phyloP scores from a whole-genome alignment of 2,329 filamentous ascomycete species.

The Stachybotrys chartarum region DNA sequence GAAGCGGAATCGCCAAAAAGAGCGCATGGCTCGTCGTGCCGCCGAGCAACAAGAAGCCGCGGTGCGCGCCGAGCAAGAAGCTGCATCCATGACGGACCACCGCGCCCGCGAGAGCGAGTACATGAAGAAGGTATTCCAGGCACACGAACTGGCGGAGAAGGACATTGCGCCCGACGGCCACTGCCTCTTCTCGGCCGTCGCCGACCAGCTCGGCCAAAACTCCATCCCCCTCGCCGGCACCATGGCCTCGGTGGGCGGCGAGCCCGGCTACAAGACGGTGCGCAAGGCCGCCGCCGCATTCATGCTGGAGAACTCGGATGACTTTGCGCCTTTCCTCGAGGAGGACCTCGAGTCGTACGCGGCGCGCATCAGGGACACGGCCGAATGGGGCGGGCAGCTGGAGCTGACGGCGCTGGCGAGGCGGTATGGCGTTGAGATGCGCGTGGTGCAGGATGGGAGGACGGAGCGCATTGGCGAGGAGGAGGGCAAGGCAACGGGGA shows the following conservation, averaged over 20 bases:
- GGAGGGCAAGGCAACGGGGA: conserved; percentile 43
- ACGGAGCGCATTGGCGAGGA: conserved; percentile 62
- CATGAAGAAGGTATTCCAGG: conserved; percentile 62
- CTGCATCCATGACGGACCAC: conserved; percentile 64
- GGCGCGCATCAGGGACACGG: conserved; percentile 72
- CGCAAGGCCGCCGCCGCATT: conserved; percentile 68
- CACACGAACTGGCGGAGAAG: conserved; percentile 61
- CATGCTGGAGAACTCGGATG: conserved; percentile 65
- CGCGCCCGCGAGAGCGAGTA: conserved; percentile 61
- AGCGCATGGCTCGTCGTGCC: conserved; percentile 78
- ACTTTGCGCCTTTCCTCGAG: conserved; percentile 83
- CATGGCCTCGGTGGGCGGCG: conserved; percentile 12
- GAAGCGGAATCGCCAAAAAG: conserved; percentile 88
- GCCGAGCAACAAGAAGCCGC: conserved; percentile 72
- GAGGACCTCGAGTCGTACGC: conserved; percentile 70
- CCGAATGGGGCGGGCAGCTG: conserved; percentile 92
- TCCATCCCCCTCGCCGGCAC: conserved; percentile 32
- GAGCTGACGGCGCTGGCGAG: conserved; percentile 81
- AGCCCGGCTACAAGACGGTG: conserved; percentile 56
- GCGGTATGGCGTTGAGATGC: conserved; percentile 72
- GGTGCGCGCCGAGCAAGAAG: conserved; percentile 66
- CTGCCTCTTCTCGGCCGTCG: conserved; percentile 87
- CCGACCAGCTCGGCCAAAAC: conserved; percentile 65
- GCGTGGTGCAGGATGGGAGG: conserved; percentile 77
- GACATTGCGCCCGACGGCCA: conserved; percentile 87